Evolutionary conservation across 768 basidiomycete genomes (phyloP), one percentile per base, ranked within the genome.

Genomic region (Russula ochroleuca): DNA sequence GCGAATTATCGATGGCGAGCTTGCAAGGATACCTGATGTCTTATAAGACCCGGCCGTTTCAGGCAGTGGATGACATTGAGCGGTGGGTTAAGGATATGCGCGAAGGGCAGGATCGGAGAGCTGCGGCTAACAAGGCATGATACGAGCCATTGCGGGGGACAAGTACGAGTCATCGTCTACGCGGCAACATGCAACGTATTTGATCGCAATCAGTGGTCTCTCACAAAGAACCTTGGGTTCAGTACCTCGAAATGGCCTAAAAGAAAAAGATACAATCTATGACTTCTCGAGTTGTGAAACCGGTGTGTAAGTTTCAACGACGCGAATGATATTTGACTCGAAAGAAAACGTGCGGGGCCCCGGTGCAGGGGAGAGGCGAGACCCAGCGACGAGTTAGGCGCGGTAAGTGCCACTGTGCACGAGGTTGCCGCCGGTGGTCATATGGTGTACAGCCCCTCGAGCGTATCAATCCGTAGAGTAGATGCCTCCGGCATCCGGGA

Each of bases 11-110:
- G 50, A 77, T 80, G 72, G 78, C 80, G 9, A 72, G 73, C 49
- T 70, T 82, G 14, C 80, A 81, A 67, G 83, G 85, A 4, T 89
- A 84, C 71, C 72, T 92, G 64, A 88, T 92, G 86, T 73, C 75
- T 23, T 82, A 86, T 76, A 89, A 90, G 72, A 77, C 75, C 7
- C 73, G 80, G 5, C 87, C 89, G 0, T 72, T 75, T 63, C 80
- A n/a, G 15, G 88, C 88, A 8, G 79, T 84, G 15, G 72, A 73
- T 23, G 76, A 78, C 3, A 72, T 78, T 7, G 70, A 68, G 11
- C 72, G 62, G 10, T 88, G 85, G 83, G 77, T 86, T 11, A 78
- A 79, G 62, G 77, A 77, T 67, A 80, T 83, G 64, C 68, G 71
- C 41, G 61, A 59, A 9, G 47, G 45, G 25, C 67, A 60, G 70